Conservation (phyloP, 1,284 basidiomycete species). For the Mrakiaceae sp. region DNA sequence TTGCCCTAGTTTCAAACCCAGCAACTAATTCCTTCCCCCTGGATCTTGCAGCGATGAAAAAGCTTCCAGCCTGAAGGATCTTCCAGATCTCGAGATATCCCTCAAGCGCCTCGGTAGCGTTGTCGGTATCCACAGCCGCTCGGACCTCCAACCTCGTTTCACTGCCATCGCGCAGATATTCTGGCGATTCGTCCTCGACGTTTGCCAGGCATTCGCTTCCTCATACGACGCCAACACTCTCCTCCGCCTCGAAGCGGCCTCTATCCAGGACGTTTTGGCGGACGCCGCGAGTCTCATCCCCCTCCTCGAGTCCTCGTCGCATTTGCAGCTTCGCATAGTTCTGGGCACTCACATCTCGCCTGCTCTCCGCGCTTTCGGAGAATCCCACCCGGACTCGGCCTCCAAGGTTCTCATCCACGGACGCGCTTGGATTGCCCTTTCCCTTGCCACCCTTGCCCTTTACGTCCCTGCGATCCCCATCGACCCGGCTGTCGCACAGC, state of each 20-base stretch:
- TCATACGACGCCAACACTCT: slow-evolving; percentile 4
- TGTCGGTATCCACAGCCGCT: not conserved
- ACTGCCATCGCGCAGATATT: not conserved
- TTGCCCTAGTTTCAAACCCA: not conserved
- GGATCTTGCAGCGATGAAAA: not conserved
- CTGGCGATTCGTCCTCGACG: not conserved
- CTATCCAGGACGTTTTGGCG: not conserved
- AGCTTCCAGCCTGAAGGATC: slow-evolving; percentile 8
- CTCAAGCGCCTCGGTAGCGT: slow-evolving; percentile 10
- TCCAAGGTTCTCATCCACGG: slow-evolving; percentile 5
- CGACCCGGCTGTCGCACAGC: slow-evolving; percentile 68
- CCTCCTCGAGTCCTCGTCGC: slow-evolving; percentile 10
- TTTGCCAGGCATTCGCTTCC: slow-evolving; percentile 11
- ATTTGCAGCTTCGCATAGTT: not conserved
- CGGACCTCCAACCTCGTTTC: not conserved
- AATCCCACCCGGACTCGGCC: not conserved
- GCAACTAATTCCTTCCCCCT: not conserved
- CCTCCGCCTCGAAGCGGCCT: not conserved
- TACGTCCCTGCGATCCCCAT: slow-evolving; percentile 77
- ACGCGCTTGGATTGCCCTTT: slow-evolving; percentile 50
- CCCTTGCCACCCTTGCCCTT: slow-evolving; percentile 51
- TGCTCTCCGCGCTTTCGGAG: not conserved
- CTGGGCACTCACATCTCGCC: slow-evolving; percentile 1
- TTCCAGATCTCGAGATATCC: slow-evolving; percentile 8
- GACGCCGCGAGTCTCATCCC: not conserved